Evolutionary conservation across 2,329 filamentous ascomycete genomes (phyloP).

Genomic region (Curvularia hawaiiensis): DNA sequence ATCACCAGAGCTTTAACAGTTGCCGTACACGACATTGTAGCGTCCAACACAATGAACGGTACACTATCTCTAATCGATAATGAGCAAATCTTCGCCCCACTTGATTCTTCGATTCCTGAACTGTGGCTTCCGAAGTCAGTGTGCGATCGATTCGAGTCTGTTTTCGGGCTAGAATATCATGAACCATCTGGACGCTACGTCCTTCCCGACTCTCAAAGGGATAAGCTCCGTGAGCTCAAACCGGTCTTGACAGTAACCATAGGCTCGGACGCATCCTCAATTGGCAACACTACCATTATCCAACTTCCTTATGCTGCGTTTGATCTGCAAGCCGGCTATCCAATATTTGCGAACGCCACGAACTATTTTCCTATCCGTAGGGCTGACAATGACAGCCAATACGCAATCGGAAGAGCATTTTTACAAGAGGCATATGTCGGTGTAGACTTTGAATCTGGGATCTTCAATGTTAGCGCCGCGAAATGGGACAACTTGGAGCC

Average conservation of each 20-base stretch:
- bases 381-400: constrained; percentile 55
- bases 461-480: constrained; percentile 32
- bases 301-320: constrained; percentile 53
- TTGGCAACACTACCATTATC: constrained; percentile 27
- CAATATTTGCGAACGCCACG: constrained; percentile 54
- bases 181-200: background rate
- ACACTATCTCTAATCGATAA: background rate
- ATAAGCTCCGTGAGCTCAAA: background rate
- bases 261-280: background rate
- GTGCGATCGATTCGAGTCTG: constrained; percentile 6
- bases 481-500: background rate
- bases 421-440: constrained; percentile 66
- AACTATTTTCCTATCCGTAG: constrained; percentile 1
- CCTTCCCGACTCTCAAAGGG: background rate
- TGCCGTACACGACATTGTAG: background rate
- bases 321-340: constrained; percentile 52
- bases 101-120: constrained; percentile 1
- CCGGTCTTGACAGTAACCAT: background rate
- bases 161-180: constrained; percentile 2
- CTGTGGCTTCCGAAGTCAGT: constrained; percentile 2
- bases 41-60: background rate
- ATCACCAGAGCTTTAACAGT: background rate
- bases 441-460: constrained; percentile 50
- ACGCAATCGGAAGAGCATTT: constrained; percentile 68
- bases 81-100: background rate